Percentiles rank a stretch among this genome's conserved stretches.
Conservation (phyloP, 164 flowering plant species). For the Akebia trifoliata region DNA sequence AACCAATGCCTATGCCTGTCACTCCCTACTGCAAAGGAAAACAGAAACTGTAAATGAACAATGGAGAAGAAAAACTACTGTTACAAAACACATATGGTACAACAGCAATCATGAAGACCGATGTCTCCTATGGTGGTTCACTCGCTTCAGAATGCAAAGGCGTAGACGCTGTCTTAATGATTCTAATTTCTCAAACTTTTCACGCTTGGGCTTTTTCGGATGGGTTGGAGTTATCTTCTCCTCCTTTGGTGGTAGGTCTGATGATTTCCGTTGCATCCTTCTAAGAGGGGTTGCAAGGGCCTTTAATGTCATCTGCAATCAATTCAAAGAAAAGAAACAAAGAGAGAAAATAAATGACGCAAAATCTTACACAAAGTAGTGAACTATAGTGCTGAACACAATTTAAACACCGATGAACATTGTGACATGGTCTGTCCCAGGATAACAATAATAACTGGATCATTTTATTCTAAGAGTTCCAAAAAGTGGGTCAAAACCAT, state of each 20-base stretch:
- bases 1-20: neutral
- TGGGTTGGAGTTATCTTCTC: conserved; percentile 19
- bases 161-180: conserved; percentile 72
- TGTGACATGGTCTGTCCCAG: too few relatives aligned
- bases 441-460: too few relatives aligned
- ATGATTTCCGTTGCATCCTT: conserved; percentile 27
- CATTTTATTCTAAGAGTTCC: too few relatives aligned
- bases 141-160: conserved; percentile 57
- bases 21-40: conserved; percentile 1
- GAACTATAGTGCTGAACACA: too few relatives aligned
- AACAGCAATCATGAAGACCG: conserved; percentile 37
- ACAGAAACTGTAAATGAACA: too few relatives aligned
- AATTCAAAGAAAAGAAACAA: neutral
- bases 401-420: too few relatives aligned
- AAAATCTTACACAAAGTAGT: too few relatives aligned
- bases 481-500: too few relatives aligned
- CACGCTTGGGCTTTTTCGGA: conserved; percentile 49
- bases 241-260: conserved; percentile 28
- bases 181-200: conserved; percentile 66
- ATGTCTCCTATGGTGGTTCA: conserved; percentile 53
- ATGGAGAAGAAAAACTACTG: conserved; percentile 5
- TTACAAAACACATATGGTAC: conserved; percentile 17
- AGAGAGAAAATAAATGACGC: too few relatives aligned
- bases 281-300: conserved; percentile 59
- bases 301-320: conserved; percentile 34